Base-by-base conservation (phyloP, 768 basidiomycete genomes). In the Punctularia strigosozonata region DNA sequence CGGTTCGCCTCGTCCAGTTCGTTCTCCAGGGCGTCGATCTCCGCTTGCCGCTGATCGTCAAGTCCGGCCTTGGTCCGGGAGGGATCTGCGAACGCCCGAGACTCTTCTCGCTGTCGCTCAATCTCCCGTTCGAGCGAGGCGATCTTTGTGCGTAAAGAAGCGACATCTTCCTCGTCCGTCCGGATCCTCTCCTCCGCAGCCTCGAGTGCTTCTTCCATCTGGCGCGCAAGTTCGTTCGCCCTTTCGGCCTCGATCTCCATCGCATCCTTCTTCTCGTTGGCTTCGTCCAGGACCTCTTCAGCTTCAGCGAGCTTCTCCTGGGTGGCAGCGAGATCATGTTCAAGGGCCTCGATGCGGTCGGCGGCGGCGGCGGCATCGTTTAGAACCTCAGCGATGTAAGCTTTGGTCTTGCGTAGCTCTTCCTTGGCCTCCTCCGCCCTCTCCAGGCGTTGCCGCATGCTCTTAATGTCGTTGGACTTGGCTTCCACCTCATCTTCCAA, bases 1-100 rank as follows among this genome's bases (percentile, higher is more conserved):
- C 61, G 73, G 51, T 86, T 66, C 1, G 88, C 86, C 1, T 73
- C 68, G 41, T 86, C 82, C 31, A 91, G 69, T 48, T 89, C 86
- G 2, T 65, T 63, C 53, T 90, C 85, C 37, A 91, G 63, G 0
- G 64, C 70, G 42, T 78, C 77, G 20, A 75, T 56, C 17, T 86
- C 83, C 3, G 41, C 53, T 26, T 54, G 50, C 21, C 68, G 64
- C 24, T 75, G 70, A 10, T 46, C 49, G 53, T 66, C 43, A 53
- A 64, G 25, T 50, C 65, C 42, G 42, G 53, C 43, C 56, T 51
- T 35, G 45, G 24, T 43, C 41, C 25, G 42, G 17, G 41, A 50
- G 50, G 45, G 46, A 46, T 43, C 36, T 43, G 45, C 37, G 51
- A 57, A 39, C 48, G 47, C 46, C 33, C 43, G 35, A 5, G 53